Conservation (phyloP, 2,329 filamentous ascomycete species). For the Aspergillus pseudoterreus region DNA sequence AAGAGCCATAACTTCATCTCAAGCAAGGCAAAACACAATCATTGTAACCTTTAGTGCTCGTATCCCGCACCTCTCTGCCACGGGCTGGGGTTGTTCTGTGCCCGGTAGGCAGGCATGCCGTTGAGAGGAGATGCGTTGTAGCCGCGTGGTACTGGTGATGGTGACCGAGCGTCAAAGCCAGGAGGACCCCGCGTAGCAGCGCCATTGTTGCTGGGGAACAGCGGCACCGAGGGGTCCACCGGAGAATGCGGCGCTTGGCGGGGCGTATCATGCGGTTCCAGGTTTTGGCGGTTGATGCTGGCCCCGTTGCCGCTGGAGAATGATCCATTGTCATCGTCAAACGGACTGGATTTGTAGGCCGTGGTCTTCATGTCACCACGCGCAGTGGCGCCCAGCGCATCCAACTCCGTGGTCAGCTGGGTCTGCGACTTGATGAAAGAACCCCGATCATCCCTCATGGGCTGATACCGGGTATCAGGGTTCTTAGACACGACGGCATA, state of each 20-base stretch:
- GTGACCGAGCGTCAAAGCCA: constrained; percentile 32
- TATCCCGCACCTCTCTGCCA: constrained; percentile 66
- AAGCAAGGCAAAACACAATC: constrained; percentile 24
- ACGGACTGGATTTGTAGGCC: constrained; percentile 55
- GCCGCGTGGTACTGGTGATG: constrained; percentile 32
- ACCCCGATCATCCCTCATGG: constrained; percentile 91
- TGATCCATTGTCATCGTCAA: constrained; percentile 70
- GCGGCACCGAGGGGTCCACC: constrained; percentile 43
- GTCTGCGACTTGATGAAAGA: constrained; percentile 97
- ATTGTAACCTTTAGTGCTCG: constrained; percentile 46
- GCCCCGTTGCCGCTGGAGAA: constrained; percentile 52
- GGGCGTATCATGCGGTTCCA: constrained; percentile 29
- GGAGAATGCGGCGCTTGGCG: constrained; percentile 47
- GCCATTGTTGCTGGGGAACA: constrained; percentile 44
- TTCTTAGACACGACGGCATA: constrained; percentile 88
- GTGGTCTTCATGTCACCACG: constrained; percentile 69
- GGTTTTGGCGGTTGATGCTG: constrained; percentile 50
- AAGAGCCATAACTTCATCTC: constrained; percentile 38
- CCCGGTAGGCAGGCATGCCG: constrained; percentile 37
- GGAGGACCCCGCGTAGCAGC: constrained; percentile 37
- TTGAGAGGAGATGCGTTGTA: constrained; percentile 30
- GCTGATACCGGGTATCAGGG: constrained; percentile 90
- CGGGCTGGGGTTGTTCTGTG: constrained; percentile 55
- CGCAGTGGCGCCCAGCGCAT: constrained; percentile 83
- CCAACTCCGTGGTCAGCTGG: constrained; percentile 79